phyloP scores from a whole-genome alignment of 2,329 filamentous ascomycete species.

The Penicillium paneum region DNA sequence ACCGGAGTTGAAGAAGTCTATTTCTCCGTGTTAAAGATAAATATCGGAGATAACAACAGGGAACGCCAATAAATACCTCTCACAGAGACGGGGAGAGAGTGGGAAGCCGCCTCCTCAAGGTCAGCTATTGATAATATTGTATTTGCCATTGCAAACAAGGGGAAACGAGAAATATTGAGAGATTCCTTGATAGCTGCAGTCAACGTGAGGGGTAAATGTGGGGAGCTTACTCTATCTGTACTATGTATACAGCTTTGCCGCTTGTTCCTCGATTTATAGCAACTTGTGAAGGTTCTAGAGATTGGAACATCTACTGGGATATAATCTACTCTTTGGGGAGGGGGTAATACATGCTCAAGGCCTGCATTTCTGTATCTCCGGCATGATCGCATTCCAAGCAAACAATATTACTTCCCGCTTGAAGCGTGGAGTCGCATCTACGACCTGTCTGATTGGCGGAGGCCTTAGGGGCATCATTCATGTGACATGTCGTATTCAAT shows the following conservation, averaged over 20 bases:
- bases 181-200: background rate
- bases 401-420: constrained; percentile 33
- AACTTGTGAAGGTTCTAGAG: no score
- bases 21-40: background rate
- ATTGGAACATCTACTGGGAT: background rate
- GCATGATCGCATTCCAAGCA: constrained; percentile 30
- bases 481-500: background rate
- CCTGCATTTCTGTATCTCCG: constrained; percentile 29
- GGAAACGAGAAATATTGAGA: background rate
- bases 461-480: constrained; percentile 19
- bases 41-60: background rate
- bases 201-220: constrained; percentile 3
- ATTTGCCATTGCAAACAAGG: constrained; percentile 4
- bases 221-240: background rate
- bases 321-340: background rate
- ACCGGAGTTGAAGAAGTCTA: constrained; percentile 58
- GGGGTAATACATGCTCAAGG: background rate
- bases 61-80: constrained; percentile 10
- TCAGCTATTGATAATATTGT: constrained; percentile 19
- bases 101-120: constrained; percentile 15
- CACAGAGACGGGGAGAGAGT: constrained; percentile 7
- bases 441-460: constrained; percentile 29
- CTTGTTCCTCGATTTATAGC: background rate
- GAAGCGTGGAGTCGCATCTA: constrained; percentile 29
- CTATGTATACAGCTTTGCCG: background rate